Evolutionary conservation across 257 asterid genomes (phyloP).

Genomic region (Petrea volubilis): DNA sequence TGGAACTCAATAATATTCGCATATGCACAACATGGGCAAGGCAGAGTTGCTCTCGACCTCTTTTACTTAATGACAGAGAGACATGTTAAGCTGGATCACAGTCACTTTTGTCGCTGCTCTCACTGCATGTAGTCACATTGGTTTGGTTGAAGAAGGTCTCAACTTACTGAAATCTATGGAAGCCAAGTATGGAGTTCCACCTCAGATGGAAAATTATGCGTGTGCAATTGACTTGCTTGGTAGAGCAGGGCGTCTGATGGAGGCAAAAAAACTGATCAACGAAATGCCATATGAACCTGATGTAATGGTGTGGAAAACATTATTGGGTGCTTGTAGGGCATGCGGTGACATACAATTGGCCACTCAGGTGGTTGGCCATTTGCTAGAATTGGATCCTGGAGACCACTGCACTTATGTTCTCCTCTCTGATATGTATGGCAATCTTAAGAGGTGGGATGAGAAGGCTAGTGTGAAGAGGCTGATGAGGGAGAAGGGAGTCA

Average conservation of each 20-base stretch:
- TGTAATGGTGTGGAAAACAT: slow-evolving; percentile 80
- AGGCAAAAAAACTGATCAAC: slow-evolving; percentile 61
- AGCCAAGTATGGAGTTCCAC: slow-evolving; percentile 50
- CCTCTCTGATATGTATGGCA: slow-evolving; percentile 79
- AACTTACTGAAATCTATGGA: slow-evolving; percentile 60
- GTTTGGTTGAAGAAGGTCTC: slow-evolving; percentile 76
- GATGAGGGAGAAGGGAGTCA: slow-evolving; percentile 70
- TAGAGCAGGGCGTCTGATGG: slow-evolving; percentile 65
- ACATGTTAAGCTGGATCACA: slow-evolving; percentile 66
- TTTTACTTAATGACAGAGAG: slow-evolving; percentile 53
- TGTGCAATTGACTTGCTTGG: slow-evolving; percentile 88
- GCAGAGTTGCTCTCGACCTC: slow-evolving; percentile 61
- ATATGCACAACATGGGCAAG: slow-evolving; percentile 87
- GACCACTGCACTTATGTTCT: slow-evolving; percentile 83
- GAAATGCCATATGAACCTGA: slow-evolving; percentile 78
- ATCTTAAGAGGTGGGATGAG: slow-evolving; percentile 70
- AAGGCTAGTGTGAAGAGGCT: slow-evolving; percentile 69
- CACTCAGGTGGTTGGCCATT: slow-evolving; percentile 48
- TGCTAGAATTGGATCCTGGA: slow-evolving; percentile 72
- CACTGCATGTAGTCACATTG: slow-evolving; percentile 89
- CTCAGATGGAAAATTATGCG: slow-evolving; percentile 85
- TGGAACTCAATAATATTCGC: slow-evolving; percentile 91
- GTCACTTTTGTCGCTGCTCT: slow-evolving; percentile 82
- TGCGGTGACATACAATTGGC: slow-evolving; percentile 84
- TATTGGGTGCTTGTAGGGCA: slow-evolving; percentile 73